Base-by-base conservation (phyloP, 805 yeast genomes). In the Candida golubevii region DNA sequence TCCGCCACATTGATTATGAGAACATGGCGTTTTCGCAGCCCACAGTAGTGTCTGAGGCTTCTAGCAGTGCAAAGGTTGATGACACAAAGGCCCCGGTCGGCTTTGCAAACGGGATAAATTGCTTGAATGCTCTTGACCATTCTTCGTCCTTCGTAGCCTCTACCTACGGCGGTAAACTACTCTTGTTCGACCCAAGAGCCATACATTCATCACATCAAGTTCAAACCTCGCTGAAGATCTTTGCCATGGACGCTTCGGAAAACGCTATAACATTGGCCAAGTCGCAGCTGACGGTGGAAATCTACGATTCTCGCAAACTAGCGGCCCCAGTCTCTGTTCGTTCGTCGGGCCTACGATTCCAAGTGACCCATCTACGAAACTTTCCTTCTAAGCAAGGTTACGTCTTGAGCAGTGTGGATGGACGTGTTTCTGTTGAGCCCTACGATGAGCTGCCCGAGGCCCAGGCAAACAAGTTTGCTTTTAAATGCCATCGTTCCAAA, bases 401-500 rank as follows among this genome's bases (percentile, higher is more conserved):
- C 59, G 88, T 83, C 0, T 73, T 82, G 29, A 71, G 88, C 26
- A 82, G 91, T 1, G 71, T 88, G n/a, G 95, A 87, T 55, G 96
- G 96, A 0, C 68, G 95, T 27, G 88, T 85, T 1, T 81, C 89
- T 0, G 77, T 88, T 26, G 91, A 87, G 49, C 82, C 72, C 54
- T 77, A 82, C 42, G 78, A 80, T 43, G 74, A 78, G 4, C 61
- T 72, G 3, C 69, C 72, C 1, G 64, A 65, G 36, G 56, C 57
- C 4, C 71, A 65, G 46, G 75, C 66, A 41, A 51, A 61, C 1
- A 64, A 69, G 45, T 89, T 82, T 60, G 91, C 96, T 0, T 88
- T 88, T 70, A 80, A 88, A 56, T 83, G 95, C 48, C 97, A 88
- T 61, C 65, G 95, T 29, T 44, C 50, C 26, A 61, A 69, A 36